Percentiles rank a stretch among this genome's conserved stretches.
phyloP scores from a whole-genome alignment of 1,284 basidiomycete species.

The Cryptococcus sp. region DNA sequence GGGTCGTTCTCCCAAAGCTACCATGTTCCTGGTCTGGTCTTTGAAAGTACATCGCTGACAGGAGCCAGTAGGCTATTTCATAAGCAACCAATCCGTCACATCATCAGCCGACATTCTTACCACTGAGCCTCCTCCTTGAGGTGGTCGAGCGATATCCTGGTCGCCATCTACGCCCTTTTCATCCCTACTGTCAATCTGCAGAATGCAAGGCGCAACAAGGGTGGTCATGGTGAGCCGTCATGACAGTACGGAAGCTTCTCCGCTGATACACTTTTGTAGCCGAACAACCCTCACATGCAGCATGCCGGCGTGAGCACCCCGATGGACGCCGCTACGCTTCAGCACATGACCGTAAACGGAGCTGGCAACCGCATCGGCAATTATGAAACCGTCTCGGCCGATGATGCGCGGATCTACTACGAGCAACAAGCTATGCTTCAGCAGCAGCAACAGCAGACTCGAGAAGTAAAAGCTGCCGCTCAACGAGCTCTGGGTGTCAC shows the following conservation, averaged over 20 bases:
- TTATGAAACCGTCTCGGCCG: constrained; percentile 8
- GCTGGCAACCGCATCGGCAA: constrained; percentile 3
- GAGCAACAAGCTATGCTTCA: constrained; percentile 16
- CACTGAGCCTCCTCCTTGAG: background rate
- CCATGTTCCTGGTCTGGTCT: too few species aligned
- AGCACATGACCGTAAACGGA: constrained; percentile 17
- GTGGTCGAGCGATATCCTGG: background rate
- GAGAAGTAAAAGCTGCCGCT: constrained; percentile 17
- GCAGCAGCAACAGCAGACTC: constrained; percentile 20
- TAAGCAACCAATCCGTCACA: background rate
- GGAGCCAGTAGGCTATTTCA: too few species aligned
- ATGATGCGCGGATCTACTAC: constrained; percentile 13
- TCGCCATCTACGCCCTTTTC: too few species aligned
- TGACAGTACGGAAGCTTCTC: background rate
- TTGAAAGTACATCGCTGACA: too few species aligned
- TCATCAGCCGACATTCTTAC: background rate
- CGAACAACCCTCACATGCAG: constrained; percentile 16
- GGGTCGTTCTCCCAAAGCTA: too few species aligned
- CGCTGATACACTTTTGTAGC: constrained; percentile 2
- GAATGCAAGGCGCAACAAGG: constrained; percentile 14
- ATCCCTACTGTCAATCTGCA: background rate
- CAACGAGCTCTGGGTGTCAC: constrained; percentile 19
- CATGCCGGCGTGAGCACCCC: constrained; percentile 17
- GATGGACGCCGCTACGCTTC: constrained; percentile 12
- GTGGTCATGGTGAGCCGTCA: constrained; percentile 19